Evolutionary conservation across 1,139 yeast species (phyloP).

Genomic region (Groenewaldozyma sp.): DNA sequence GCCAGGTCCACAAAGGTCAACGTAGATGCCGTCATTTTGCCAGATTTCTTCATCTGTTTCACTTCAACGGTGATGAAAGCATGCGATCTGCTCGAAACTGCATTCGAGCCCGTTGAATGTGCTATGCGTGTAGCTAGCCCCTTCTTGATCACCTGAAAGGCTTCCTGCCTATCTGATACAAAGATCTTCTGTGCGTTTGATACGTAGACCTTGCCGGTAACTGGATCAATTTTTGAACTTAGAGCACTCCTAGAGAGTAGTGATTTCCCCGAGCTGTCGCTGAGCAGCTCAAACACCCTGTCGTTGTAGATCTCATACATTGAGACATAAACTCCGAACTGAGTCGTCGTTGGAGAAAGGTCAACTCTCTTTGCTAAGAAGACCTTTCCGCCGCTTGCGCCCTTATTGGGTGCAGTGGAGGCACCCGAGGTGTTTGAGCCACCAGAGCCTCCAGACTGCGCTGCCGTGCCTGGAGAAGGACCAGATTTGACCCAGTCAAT

Average conservation of each 20-base stretch:
- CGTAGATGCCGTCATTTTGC: conserved; percentile 13
- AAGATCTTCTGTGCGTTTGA: conserved; percentile 22
- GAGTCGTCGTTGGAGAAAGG: conserved; percentile 13
- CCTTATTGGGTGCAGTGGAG: background rate
- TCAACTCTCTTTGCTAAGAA: conserved; percentile 1
- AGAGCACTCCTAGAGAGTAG: conserved; percentile 15
- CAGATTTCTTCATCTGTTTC: conserved; percentile 13
- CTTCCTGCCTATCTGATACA: conserved; percentile 23
- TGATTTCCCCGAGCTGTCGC: conserved; percentile 9
- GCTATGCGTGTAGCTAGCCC: conserved; percentile 25
- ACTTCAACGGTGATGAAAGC: conserved; percentile 32
- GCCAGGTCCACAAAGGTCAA: conserved; percentile 43
- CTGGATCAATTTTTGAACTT: conserved; percentile 19
- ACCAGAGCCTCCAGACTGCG: background rate
- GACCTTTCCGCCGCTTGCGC: conserved; percentile 4
- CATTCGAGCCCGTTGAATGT: conserved; percentile 29
- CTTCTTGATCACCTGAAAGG: conserved; percentile 22
- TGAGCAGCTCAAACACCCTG: conserved; percentile 24
- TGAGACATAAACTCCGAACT: conserved; percentile 26
- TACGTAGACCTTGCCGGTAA: conserved; percentile 18
- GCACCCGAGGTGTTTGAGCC: background rate
- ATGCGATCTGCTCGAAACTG: conserved; percentile 33
- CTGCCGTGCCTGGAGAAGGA: no score
- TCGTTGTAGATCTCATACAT: conserved; percentile 32
- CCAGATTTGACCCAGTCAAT: conserved; percentile 22